phyloP scores from a whole-genome alignment of 768 basidiomycete genomes.

The Piloderma croceum region DNA sequence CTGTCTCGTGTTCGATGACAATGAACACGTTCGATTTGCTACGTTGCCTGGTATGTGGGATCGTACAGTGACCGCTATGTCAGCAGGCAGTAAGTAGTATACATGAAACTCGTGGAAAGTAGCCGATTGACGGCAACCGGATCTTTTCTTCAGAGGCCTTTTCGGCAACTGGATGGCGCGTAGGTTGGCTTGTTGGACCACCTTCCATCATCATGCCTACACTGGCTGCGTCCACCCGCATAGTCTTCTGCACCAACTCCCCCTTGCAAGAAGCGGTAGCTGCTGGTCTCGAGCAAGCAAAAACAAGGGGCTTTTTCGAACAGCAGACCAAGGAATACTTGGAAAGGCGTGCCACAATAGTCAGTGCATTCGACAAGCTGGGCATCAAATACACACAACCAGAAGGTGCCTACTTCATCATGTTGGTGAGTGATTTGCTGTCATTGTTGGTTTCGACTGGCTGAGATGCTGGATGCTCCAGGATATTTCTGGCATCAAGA shows the following conservation, averaged over 20 bases:
- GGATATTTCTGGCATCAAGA: conserved; percentile 74
- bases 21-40: conserved; percentile 89
- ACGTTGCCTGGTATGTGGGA: conserved; percentile 99
- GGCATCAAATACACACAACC: conserved; percentile 85
- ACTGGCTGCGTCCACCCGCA: conserved; percentile 85
- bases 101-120: conserved; percentile 3
- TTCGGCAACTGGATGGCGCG: conserved; percentile 94
- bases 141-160: conserved; percentile 94
- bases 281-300: conserved; percentile 77
- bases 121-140: too few species aligned
- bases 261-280: conserved; percentile 94
- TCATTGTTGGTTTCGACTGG: neutral
- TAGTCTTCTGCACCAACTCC: conserved; percentile 93
- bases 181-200: conserved; percentile 95
- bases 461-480: conserved; percentile 21
- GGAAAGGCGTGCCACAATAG: conserved; percentile 72
- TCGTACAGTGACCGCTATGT: conserved; percentile 90
- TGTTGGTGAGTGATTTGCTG: conserved; percentile 52
- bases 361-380: conserved; percentile 72
- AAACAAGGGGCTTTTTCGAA: conserved; percentile 68
- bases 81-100: conserved; percentile 82
- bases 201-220: conserved; percentile 77
- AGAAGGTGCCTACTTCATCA: conserved; percentile 86
- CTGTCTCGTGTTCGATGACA: conserved; percentile 80
- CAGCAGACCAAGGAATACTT: conserved; percentile 71